Evolutionary conservation across 208 protist species (phyloP).

Genomic region (Hexamita inflata): DNA sequence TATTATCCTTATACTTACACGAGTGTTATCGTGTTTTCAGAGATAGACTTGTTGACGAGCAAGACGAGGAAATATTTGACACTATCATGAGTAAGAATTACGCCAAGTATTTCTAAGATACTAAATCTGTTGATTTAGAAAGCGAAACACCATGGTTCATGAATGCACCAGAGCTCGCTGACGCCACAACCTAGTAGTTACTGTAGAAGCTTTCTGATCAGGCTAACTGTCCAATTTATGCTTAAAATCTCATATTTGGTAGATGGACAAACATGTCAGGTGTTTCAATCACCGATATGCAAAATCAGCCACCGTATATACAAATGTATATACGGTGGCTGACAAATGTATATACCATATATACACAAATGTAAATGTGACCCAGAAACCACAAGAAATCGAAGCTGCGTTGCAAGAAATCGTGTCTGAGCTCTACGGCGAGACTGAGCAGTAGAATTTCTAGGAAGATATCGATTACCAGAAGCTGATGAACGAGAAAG

Average conservation of each 20-base stretch:
- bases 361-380: background rate
- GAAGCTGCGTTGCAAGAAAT: slow-evolving; percentile 65
- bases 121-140: too few species aligned
- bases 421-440: slow-evolving; percentile 80
- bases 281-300: too few species aligned
- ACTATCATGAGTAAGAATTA: slow-evolving; percentile 50
- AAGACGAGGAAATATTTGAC: slow-evolving; percentile 66
- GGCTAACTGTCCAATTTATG: background rate
- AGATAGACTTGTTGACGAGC: slow-evolving; percentile 71
- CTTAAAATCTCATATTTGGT: background rate
- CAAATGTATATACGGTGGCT: too few species aligned
- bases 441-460: slow-evolving; percentile 37
- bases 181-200: background rate
- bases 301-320: too few species aligned
- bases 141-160: too few species aligned
- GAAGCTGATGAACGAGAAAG: background rate
- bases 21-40: slow-evolving; percentile 76
- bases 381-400: slow-evolving; percentile 35
- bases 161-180: background rate
- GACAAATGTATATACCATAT: too few species aligned
- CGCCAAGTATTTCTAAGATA: background rate
- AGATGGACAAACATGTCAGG: background rate
- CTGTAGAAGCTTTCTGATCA: background rate
- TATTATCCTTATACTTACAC: slow-evolving; percentile 71
- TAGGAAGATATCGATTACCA: background rate